Conservation (phyloP, 768 basidiomycete genomes). For the Leccinellum albellum region DNA sequence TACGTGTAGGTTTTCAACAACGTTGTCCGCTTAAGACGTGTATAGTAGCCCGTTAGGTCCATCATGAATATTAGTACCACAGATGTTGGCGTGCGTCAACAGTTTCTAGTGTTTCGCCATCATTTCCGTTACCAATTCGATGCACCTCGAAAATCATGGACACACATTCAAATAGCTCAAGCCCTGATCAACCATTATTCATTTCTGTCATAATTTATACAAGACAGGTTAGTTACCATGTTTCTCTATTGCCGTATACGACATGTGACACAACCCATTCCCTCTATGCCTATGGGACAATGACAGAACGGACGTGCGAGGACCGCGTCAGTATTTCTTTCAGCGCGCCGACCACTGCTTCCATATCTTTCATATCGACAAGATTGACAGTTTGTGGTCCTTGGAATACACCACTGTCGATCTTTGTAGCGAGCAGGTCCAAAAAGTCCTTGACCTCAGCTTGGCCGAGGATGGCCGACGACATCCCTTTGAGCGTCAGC, state of each 20-base stretch:
- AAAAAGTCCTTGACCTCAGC: conserved; percentile 26
- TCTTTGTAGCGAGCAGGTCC: conserved; percentile 28
- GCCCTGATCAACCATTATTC: not conserved
- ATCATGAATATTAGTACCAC: too few relatives aligned
- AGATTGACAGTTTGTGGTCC: conserved; percentile 25
- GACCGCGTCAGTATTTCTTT: conserved; percentile 26
- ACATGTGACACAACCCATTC: not conserved
- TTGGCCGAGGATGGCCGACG: conserved; percentile 22
- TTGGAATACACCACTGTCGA: conserved; percentile 26
- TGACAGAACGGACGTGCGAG: conserved; percentile 27
- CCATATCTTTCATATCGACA: conserved; percentile 20
- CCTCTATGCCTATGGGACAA: conserved; percentile 16
- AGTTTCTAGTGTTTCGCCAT: too few relatives aligned
- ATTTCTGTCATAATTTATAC: not conserved
- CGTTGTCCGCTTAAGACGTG: too few relatives aligned
- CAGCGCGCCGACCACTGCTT: conserved; percentile 19
- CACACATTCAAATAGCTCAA: too few relatives aligned
- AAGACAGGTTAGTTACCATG: not conserved
- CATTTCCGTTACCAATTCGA: too few relatives aligned
- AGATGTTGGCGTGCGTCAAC: too few relatives aligned
- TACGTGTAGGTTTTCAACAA: too few relatives aligned
- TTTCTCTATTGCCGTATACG: not conserved
- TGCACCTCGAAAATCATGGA: too few relatives aligned
- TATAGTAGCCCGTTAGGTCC: too few relatives aligned
- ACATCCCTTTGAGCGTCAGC: conserved; percentile 31